Evolutionary conservation across 164 flowering plant species (phyloP).

Genomic region (Annona squamosa): DNA sequence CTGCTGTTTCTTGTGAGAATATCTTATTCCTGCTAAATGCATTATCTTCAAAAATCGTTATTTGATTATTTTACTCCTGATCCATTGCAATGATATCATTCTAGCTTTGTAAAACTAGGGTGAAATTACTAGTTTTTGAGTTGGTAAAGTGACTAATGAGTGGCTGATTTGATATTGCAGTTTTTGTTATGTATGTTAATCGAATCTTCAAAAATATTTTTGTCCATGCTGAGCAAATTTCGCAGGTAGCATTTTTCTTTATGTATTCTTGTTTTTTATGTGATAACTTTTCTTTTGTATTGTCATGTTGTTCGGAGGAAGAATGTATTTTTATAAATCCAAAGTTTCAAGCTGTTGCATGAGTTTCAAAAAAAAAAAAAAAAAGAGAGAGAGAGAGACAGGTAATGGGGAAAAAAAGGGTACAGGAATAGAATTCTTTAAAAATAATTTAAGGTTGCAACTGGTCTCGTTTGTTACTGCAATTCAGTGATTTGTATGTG

Average conservation of each 20-base stretch:
- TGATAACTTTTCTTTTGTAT: no score
- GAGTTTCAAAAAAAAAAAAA: no score
- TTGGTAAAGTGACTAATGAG: neutral
- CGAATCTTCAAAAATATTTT: slow-evolving; percentile 84
- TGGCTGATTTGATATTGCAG: slow-evolving; percentile 36
- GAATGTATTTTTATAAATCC: no score
- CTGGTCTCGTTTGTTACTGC: no score
- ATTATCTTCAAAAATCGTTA: neutral
- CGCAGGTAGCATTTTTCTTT: slow-evolving; percentile 51
- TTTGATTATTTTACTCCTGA: neutral
- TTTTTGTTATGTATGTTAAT: slow-evolving; percentile 59
- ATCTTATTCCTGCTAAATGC: neutral
- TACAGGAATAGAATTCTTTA: no score
- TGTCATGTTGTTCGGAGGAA: no score
- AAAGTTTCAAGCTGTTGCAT: no score
- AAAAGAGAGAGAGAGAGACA: no score
- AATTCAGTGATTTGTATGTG: no score
- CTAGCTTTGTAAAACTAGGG: neutral
- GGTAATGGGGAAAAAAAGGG: no score
- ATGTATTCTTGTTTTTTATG: neutral
- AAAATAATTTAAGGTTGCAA: no score
- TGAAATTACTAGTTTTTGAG: neutral
- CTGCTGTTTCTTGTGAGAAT: neutral
- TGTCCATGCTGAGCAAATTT: slow-evolving; percentile 83
- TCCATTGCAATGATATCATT: neutral